Conservation (phyloP, 78 protist genomes). For the Polysphondylium violaceum region DNA sequence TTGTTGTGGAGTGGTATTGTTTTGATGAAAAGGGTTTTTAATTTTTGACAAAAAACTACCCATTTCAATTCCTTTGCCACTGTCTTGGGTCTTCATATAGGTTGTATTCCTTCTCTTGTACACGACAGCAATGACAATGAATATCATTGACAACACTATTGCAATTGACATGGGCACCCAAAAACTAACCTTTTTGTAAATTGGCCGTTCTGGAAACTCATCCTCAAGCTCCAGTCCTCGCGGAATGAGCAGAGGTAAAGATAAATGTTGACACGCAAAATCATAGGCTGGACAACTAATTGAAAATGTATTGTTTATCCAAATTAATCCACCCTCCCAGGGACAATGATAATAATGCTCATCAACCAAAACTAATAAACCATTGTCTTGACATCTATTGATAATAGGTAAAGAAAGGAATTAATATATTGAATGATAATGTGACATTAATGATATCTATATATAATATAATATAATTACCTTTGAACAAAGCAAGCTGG, state of each 20-base stretch:
- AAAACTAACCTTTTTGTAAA: constrained; percentile 8
- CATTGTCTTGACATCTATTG: background rate
- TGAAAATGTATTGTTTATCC: background rate
- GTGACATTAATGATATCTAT: background rate
- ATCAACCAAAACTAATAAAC: background rate
- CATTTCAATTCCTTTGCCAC: too few species aligned
- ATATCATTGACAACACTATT: background rate
- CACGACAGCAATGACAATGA: background rate
- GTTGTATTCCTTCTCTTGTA: too few species aligned
- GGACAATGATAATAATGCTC: background rate
- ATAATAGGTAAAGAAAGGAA: background rate
- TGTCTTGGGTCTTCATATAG: too few species aligned
- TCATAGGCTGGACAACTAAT: constrained; percentile 12
- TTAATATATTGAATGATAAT: background rate
- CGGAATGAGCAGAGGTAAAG: background rate
- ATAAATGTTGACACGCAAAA: constrained; percentile 1
- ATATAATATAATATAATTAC: background rate
- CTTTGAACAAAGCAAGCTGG: background rate
- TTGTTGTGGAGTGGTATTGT: too few species aligned
- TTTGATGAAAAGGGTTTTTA: too few species aligned
- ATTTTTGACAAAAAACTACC: too few species aligned
- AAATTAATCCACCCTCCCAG: background rate
- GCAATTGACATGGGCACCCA: constrained; percentile 19
- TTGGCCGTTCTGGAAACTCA: background rate
- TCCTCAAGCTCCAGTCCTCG: background rate